Conservation (phyloP, 129 eudicot genomes). For the Artemisia tridentata region DNA sequence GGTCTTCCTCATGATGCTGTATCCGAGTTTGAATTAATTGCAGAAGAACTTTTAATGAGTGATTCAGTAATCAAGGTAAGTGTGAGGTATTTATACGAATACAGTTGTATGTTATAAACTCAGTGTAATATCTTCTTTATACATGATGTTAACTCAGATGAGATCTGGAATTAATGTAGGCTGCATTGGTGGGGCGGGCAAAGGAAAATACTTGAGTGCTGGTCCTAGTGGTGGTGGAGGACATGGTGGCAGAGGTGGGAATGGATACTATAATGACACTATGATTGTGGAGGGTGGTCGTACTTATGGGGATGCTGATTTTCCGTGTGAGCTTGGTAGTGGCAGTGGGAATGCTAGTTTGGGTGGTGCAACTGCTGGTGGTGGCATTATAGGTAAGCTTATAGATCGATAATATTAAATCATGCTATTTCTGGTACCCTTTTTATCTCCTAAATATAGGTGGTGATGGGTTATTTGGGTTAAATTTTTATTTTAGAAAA, state of each 20-base stretch:
- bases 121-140: not conserved
- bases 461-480: not conserved
- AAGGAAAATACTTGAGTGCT: conserved; percentile 54
- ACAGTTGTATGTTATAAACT: not conserved
- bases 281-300: conserved; percentile 57
- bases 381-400: conserved; percentile 74
- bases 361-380: conserved; percentile 80
- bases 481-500: not conserved
- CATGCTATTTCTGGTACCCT: conserved; percentile 11
- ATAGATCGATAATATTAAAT: conserved; percentile 10
- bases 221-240: conserved; percentile 89
- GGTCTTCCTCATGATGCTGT: conserved; percentile 78
- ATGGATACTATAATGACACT: conserved; percentile 60
- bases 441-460: conserved; percentile 8
- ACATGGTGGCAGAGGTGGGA: conserved; percentile 89
- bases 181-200: conserved; percentile 73
- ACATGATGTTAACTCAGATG: conserved; percentile 3
- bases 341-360: conserved; percentile 83
- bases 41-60: conserved; percentile 96
- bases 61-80: conserved; percentile 82
- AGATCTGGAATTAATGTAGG: conserved; percentile 47
- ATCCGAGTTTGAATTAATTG: conserved; percentile 85
- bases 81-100: conserved; percentile 20
- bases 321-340: conserved; percentile 96
- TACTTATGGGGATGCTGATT: conserved; percentile 73